These are phyloP conservation scores for Pyronema omphalodes DNA, from an alignment of 495 filamentous ascomycete species.

Conservation along the genomic window DNA sequence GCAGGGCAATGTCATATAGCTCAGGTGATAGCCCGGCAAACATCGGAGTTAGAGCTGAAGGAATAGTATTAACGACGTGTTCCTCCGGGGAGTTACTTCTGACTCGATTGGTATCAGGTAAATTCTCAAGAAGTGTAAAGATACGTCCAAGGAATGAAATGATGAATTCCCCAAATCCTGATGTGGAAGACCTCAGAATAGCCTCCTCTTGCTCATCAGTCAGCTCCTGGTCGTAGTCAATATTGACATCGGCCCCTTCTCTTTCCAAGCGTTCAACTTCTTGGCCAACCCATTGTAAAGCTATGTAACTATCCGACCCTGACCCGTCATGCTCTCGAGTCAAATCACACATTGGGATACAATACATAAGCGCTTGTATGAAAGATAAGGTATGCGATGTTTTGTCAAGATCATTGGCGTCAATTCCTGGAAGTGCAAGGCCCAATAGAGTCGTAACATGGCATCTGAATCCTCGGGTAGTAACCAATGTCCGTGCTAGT, in stretches of 20 bases:
- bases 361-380: constrained; percentile 86
- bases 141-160: constrained; percentile 79
- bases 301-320: constrained; percentile 42
- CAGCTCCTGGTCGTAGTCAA: constrained; percentile 71
- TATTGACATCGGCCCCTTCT: constrained; percentile 61
- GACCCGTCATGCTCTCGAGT: constrained; percentile 48
- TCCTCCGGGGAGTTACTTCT: constrained; percentile 87
- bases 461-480: constrained; percentile 81
- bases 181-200: constrained; percentile 90
- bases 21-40: constrained; percentile 84
- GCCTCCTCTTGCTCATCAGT: constrained; percentile 71
- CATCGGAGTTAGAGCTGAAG: constrained; percentile 76
- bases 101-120: constrained; percentile 73
- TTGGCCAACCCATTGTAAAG: constrained; percentile 80
- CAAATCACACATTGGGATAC: constrained; percentile 75
- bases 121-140: constrained; percentile 85
- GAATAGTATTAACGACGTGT: constrained; percentile 88
- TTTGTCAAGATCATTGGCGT: constrained; percentile 95
- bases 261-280: constrained; percentile 87
- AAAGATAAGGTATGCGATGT: constrained; percentile 85
- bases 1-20: constrained; percentile 74
- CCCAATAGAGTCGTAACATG: constrained; percentile 86
- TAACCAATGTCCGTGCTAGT: constrained; percentile 72
- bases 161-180: constrained; percentile 81
- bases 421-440: constrained; percentile 82